Base-by-base conservation (phyloP, 352 stramenopile genomes). In the Globisporangium rhizosaccharum region DNA sequence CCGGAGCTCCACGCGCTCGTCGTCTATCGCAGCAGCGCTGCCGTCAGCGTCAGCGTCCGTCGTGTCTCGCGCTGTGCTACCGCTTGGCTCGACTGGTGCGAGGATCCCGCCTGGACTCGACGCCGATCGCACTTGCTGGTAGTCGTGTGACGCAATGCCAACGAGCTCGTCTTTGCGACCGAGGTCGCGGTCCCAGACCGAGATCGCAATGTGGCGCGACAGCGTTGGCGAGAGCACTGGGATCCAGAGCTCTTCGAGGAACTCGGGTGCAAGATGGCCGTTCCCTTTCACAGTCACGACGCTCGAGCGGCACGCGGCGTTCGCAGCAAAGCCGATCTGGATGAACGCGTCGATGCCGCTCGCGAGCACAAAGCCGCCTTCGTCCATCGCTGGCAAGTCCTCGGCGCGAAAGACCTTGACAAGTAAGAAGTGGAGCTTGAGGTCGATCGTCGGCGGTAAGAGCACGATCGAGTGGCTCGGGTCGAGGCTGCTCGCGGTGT, bases 191-290 rank as follows among this genome's bases (percentile, higher is more conserved):
- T 97, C 88, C 75, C 82, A 94, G 1, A 97, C 51, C 0, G 79
- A 92, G 7, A 96, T 64, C 0, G 61, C 61, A n/a, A 96, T 89
- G 39, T 79, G 68, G 4, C 82, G 68, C 23, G 73, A 88, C 14
- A 96, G 73, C 12, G 82, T 94, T 5, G 85, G 87, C 9, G 79
- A 54, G 20, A 86, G 72, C 26, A 96, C 85, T 2, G 88, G 88
- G 17, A 97, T 75, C 88, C 88, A 97, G 8, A 97, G 44, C 57
- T 95, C 81, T 51, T 95, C 85, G 8, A 86, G 65, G 49, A 92
- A 90, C 48, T 84, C 79, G 0, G 78, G 73, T 10, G 73, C 37
- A 10, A 92, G 63, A 26, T 79, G 72, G 1, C 65, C 56, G 6
- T 53, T 52, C 2, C 79, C 83, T 67, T 89, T 89, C 28, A 89